Conservation (phyloP, 257 asterid species). For the Nicotiana paniculata region DNA sequence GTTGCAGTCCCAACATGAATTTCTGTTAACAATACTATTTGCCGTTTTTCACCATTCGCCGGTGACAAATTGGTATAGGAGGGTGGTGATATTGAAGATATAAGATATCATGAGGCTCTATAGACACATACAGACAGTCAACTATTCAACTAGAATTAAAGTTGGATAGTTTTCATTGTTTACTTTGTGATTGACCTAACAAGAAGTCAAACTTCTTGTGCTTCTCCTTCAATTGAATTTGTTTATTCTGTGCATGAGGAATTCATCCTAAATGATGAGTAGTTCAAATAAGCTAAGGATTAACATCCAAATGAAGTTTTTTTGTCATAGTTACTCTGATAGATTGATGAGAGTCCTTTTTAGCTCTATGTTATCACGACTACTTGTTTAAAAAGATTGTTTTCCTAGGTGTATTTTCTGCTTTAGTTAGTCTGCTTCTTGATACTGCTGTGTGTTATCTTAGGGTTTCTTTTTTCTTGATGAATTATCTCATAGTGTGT, state of each 20-base stretch:
- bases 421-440: background rate
- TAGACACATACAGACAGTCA: no score
- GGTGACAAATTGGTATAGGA: no score
- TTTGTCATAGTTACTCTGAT: background rate
- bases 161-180: no score
- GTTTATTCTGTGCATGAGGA: background rate
- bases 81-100: no score
- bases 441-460: background rate
- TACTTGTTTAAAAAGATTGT: background rate
- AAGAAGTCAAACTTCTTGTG: no score
- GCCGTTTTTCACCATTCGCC: no score
- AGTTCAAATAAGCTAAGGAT: background rate
- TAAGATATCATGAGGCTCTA: no score
- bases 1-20: no score
- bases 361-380: background rate
- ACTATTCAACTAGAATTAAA: no score
- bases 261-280: background rate
- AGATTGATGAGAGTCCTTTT: background rate
- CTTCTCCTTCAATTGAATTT: no score
- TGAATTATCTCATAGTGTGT: background rate
- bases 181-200: no score
- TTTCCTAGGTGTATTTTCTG: background rate
- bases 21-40: no score
- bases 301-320: background rate
- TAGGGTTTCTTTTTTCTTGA: background rate